Conservation (phyloP, 2,329 filamentous ascomycete species). For the Pyricularia grisea region DNA sequence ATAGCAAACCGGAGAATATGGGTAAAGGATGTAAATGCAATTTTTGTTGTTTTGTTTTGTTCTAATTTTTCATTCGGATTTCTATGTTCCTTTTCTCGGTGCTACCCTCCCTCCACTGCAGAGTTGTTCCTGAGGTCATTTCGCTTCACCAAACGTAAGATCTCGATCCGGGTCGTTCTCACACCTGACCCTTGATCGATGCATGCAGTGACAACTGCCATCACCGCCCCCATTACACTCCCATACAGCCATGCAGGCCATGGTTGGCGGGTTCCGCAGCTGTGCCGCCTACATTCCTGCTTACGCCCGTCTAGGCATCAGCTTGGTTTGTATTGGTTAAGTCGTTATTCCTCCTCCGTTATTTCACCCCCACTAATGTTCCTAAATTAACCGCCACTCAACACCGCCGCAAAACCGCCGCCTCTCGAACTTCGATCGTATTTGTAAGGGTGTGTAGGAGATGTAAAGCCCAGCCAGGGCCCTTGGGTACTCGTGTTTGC, state of each 20-base stretch:
- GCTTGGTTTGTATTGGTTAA: neutral
- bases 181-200: neutral
- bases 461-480: neutral
- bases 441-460: neutral
- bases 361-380: too few species aligned
- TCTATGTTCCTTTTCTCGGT: neutral
- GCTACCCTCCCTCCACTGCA: neutral
- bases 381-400: neutral
- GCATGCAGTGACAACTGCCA: neutral
- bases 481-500: neutral
- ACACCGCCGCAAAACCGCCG: neutral
- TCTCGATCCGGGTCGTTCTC: neutral
- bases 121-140: neutral
- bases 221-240: neutral
- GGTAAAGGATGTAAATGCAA: neutral
- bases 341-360: neutral
- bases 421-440: neutral
- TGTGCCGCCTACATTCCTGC: neutral
- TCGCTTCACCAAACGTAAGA: neutral
- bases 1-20: neutral
- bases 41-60: neutral
- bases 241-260: neutral
- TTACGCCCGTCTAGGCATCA: neutral
- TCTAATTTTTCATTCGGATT: neutral
- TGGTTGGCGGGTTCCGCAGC: neutral